Evolutionary conservation across 768 basidiomycete genomes (phyloP).

Genomic region (Tulasnella sp.): DNA sequence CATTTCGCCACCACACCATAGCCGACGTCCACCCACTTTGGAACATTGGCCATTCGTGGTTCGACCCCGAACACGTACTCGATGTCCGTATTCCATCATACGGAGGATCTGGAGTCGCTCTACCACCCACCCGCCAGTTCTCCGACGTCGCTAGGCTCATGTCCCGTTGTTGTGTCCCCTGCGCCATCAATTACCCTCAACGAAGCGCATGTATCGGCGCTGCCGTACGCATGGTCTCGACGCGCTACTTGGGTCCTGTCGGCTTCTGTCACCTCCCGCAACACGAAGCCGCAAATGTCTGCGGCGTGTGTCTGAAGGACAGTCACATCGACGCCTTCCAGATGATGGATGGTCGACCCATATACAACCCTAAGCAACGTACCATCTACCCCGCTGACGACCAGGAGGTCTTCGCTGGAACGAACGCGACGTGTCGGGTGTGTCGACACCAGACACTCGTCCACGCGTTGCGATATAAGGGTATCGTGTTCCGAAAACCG

Average conservation of each 20-base stretch:
- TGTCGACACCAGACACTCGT: background rate
- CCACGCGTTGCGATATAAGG: background rate
- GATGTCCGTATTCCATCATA: background rate
- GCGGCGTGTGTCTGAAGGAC: conserved; percentile 15
- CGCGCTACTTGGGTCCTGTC: conserved; percentile 7
- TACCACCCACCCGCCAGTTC: conserved; percentile 1
- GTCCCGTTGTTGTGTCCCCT: conserved; percentile 7
- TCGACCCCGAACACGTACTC: background rate
- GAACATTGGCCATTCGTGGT: background rate
- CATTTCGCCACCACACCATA: background rate
- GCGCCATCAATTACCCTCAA: background rate
- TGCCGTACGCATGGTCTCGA: background rate
- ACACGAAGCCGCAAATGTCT: background rate
- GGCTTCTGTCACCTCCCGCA: background rate
- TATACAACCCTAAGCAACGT: background rate
- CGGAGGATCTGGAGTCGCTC: background rate
- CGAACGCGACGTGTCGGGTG: conserved; percentile 8
- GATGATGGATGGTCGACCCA: background rate
- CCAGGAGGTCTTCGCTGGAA: conserved; percentile 3
- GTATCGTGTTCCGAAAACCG: background rate
- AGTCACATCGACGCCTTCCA: background rate
- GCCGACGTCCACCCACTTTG: background rate
- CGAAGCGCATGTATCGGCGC: background rate
- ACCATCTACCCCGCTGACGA: conserved; percentile 8
- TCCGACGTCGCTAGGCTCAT: conserved; percentile 1